phyloP scores from a whole-genome alignment of 1,139 yeast species.

The Eremothecium gossypii region DNA sequence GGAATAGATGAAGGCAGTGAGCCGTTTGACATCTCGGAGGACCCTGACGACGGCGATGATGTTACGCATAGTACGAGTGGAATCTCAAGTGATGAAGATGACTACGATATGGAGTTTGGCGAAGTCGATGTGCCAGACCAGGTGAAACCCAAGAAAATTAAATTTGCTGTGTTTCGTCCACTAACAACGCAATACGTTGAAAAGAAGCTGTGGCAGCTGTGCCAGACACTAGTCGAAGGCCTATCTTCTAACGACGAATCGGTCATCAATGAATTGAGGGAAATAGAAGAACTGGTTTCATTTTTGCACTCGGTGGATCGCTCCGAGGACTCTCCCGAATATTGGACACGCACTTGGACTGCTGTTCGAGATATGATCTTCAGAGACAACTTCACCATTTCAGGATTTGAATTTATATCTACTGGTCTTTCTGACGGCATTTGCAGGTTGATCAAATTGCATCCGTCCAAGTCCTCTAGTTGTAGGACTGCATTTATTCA shows the following conservation, averaged over 20 bases:
- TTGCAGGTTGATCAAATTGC: slow-evolving; percentile 32
- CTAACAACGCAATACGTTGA: slow-evolving; percentile 10
- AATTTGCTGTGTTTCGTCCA: slow-evolving; percentile 15
- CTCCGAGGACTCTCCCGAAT: slow-evolving; percentile 25
- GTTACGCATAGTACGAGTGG: slow-evolving; percentile 21
- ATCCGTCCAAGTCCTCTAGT: slow-evolving; percentile 23
- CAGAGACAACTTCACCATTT: slow-evolving; percentile 34
- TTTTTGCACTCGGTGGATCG: slow-evolving; percentile 10
- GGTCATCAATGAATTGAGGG: slow-evolving; percentile 24
- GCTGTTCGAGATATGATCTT: slow-evolving; percentile 33
- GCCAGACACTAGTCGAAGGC: slow-evolving; percentile 9
- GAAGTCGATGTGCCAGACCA: slow-evolving; percentile 21
- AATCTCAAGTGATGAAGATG: slow-evolving; percentile 22
- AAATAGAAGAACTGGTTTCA: slow-evolving; percentile 18
- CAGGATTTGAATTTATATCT: slow-evolving; percentile 68
- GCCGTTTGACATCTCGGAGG: slow-evolving; percentile 10
- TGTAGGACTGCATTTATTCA: slow-evolving; percentile 40
- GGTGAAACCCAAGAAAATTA: slow-evolving; percentile 19
- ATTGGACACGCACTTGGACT: slow-evolving; percentile 44
- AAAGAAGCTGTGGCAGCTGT: slow-evolving; percentile 10
- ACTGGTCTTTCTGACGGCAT: slow-evolving; percentile 55
- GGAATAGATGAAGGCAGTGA: slow-evolving; percentile 15
- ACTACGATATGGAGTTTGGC: slow-evolving; percentile 21
- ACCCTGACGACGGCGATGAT: slow-evolving; percentile 21
- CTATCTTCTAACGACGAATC: slow-evolving; percentile 19